Evolutionary conservation across 208 protist genomes (phyloP).

Genomic region (Leishmania arabica): DNA sequence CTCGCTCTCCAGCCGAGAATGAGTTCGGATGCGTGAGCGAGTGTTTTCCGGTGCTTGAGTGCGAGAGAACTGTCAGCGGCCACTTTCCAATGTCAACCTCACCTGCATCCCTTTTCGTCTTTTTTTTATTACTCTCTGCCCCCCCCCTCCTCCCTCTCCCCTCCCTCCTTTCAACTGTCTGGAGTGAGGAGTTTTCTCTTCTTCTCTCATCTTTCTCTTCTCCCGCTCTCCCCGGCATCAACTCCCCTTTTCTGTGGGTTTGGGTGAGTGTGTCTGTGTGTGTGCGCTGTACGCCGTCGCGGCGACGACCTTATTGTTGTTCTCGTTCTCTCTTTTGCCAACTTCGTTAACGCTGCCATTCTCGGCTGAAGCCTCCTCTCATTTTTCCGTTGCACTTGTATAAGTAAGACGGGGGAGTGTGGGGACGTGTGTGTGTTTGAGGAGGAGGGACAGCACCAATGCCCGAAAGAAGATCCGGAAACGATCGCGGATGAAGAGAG

Average conservation of each 20-base stretch:
- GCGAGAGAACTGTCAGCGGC: background rate
- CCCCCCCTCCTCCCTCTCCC: background rate
- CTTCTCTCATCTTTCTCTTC: background rate
- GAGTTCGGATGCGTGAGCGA: background rate
- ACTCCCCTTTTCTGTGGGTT: background rate
- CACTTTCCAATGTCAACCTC: background rate
- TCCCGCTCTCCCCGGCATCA: background rate
- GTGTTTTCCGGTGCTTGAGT: background rate
- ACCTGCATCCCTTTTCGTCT: background rate
- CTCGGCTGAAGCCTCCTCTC: background rate
- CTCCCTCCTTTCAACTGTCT: background rate
- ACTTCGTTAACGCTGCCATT: background rate
- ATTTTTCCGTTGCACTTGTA: background rate
- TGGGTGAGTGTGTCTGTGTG: background rate
- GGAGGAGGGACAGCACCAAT: background rate
- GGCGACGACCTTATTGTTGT: background rate
- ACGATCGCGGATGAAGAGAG: background rate
- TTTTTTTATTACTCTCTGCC: background rate
- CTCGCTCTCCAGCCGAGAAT: background rate
- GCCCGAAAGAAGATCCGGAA: background rate
- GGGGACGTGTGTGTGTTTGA: background rate
- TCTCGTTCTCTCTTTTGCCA: background rate
- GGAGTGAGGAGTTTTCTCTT: background rate
- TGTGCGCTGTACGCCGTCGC: background rate
- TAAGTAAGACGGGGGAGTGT: background rate